phyloP scores from a whole-genome alignment of 495 filamentous ascomycete species.

The Tuber borchii region DNA sequence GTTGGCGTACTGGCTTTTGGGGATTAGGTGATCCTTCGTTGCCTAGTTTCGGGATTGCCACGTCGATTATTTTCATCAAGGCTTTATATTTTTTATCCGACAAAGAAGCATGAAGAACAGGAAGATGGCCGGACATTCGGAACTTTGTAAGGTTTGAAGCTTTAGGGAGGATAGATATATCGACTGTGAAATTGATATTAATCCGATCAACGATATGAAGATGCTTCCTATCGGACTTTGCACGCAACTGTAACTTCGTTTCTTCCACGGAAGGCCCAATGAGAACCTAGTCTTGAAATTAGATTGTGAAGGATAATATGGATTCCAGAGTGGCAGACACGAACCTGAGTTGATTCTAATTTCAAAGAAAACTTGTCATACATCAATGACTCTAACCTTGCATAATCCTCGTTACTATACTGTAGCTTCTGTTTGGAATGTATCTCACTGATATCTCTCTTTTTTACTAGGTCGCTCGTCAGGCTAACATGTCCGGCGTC shows the following conservation, averaged over 20 bases:
- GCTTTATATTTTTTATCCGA: slow-evolving; percentile 95
- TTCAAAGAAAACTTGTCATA: slow-evolving; percentile 94
- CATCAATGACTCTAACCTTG: slow-evolving; percentile 78
- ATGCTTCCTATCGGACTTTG: slow-evolving; percentile 60
- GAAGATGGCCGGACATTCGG: slow-evolving; percentile 80
- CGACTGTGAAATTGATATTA: slow-evolving; percentile 89
- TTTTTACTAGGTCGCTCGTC: slow-evolving; percentile 86
- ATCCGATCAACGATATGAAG: slow-evolving; percentile 92
- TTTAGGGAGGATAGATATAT: slow-evolving; percentile 89
- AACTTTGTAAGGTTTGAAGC: slow-evolving; percentile 89
- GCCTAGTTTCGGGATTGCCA: slow-evolving; percentile 81
- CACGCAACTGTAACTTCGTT: slow-evolving; percentile 74
- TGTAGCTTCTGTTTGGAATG: slow-evolving; percentile 83
- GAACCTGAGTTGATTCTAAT: slow-evolving; percentile 74
- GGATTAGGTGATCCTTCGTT: slow-evolving; percentile 45
- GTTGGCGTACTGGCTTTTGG: slow-evolving; percentile 14
- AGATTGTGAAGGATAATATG: neutral
- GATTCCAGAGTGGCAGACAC: slow-evolving; percentile 5
- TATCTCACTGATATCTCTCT: slow-evolving; percentile 76
- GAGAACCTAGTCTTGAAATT: slow-evolving; percentile 51
- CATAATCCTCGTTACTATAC: slow-evolving; percentile 83
- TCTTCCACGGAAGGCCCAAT: slow-evolving; percentile 91
- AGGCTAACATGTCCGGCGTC: slow-evolving; percentile 94
- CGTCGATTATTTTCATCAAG: slow-evolving; percentile 90
- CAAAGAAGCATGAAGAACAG: slow-evolving; percentile 81